Percentiles rank a stretch among this genome's conserved stretches.
These are phyloP conservation scores for Ceratocystis colombiana DNA, from an alignment of 2,329 filamentous ascomycete species.

Conservation along the genomic window DNA sequence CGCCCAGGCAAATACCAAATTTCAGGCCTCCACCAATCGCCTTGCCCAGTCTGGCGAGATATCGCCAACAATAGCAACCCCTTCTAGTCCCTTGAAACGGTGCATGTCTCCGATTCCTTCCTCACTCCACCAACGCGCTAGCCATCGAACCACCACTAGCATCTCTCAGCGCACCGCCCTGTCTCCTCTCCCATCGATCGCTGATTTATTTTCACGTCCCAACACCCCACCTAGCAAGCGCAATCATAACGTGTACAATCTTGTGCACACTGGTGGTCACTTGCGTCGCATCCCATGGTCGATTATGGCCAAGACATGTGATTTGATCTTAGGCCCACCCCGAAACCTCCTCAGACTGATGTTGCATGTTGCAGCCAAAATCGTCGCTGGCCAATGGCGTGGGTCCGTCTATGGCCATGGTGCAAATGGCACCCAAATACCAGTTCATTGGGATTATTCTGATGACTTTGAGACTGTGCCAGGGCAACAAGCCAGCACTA, in stretches of 20 bases:
- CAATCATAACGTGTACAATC: slow-evolving; percentile 10
- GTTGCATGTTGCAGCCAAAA: slow-evolving; percentile 68
- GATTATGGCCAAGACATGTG: slow-evolving; percentile 66
- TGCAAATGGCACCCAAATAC: slow-evolving; percentile 45
- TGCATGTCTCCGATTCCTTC: slow-evolving; percentile 29
- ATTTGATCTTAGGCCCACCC: slow-evolving; percentile 70
- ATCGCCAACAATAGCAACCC: not conserved
- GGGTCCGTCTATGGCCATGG: slow-evolving; percentile 48
- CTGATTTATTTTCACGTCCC: slow-evolving; percentile 51
- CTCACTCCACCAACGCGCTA: slow-evolving; percentile 32
- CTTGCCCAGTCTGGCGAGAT: not conserved
- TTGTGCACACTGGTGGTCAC: slow-evolving; percentile 33
- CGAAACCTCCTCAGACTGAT: slow-evolving; percentile 68
- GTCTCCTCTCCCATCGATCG: slow-evolving; percentile 57
- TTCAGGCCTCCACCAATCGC: not conserved
- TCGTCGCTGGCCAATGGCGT: slow-evolving; percentile 55
- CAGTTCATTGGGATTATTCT: slow-evolving; percentile 53
- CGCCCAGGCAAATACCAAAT: not conserved
- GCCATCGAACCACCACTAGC: slow-evolving; percentile 46
- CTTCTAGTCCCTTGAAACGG: slow-evolving; percentile 18
- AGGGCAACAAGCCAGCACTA: slow-evolving; percentile 3
- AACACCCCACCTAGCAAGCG: slow-evolving; percentile 9
- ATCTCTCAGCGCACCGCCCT: slow-evolving; percentile 47
- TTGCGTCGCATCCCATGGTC: slow-evolving; percentile 48
- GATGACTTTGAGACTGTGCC: slow-evolving; percentile 39